These are phyloP conservation scores for Nematodospora anomalae DNA, from an alignment of 1,139 yeast genomes.

Conservation along the genomic window DNA sequence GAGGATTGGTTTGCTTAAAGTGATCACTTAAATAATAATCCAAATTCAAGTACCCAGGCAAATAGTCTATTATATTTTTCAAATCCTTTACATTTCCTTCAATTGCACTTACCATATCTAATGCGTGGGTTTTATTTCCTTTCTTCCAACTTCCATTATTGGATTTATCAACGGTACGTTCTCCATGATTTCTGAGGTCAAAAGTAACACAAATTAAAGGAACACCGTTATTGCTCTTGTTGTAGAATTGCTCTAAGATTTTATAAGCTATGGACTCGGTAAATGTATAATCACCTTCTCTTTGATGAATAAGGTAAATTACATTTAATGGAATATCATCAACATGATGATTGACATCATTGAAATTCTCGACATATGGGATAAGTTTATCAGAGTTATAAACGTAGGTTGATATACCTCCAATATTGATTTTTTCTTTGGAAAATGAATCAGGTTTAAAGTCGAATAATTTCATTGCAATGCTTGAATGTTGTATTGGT, in stretches of 20 bases:
- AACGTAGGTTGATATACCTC: slow-evolving; percentile 35
- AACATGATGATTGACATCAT: slow-evolving; percentile 15
- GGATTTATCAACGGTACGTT: slow-evolving; percentile 34
- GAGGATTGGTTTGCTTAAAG: slow-evolving; percentile 20
- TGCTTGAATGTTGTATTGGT: neutral
- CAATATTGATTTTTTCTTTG: slow-evolving; percentile 26
- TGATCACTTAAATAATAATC: slow-evolving; percentile 28
- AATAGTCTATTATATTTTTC: slow-evolving; percentile 45
- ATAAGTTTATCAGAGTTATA: slow-evolving; percentile 32
- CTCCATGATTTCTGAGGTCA: slow-evolving; percentile 65
- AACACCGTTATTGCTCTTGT: slow-evolving; percentile 17
- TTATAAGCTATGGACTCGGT: slow-evolving; percentile 36
- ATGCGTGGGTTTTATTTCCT: slow-evolving; percentile 52
- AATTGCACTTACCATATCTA: slow-evolving; percentile 52
- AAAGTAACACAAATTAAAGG: slow-evolving; percentile 53
- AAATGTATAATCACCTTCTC: slow-evolving; percentile 27
- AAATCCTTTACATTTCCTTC: slow-evolving; percentile 54
- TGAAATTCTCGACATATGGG: slow-evolving; percentile 24
- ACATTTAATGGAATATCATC: slow-evolving; percentile 37
- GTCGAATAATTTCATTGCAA: slow-evolving; percentile 20
- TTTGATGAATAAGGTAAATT: slow-evolving; percentile 41
- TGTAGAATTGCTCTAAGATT: slow-evolving; percentile 28
- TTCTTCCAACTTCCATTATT: slow-evolving; percentile 46
- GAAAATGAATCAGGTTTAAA: slow-evolving; percentile 24
- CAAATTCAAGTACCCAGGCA: slow-evolving; percentile 46